phyloP scores from a whole-genome alignment of 345 rosid genomes.

The Sonneratia caseolaris region DNA sequence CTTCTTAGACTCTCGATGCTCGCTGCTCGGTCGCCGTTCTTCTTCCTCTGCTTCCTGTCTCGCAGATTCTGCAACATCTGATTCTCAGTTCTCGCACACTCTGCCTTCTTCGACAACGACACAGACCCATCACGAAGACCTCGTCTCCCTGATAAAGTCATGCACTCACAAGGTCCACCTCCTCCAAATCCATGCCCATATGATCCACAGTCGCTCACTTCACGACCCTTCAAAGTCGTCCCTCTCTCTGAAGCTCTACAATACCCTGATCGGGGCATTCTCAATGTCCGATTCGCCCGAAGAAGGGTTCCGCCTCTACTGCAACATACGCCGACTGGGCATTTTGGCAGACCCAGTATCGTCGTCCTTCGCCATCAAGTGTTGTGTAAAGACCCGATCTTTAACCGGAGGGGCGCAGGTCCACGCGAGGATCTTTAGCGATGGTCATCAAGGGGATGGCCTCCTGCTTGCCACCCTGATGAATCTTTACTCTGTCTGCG shows the following conservation, averaged over 20 bases:
- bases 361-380: slow-evolving; percentile 50
- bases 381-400: slow-evolving; percentile 31
- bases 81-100: background rate
- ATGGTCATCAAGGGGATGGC: slow-evolving; percentile 57
- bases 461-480: slow-evolving; percentile 55
- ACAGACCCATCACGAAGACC: background rate
- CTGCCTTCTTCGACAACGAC: background rate
- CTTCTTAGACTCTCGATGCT: background rate
- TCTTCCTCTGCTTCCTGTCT: background rate
- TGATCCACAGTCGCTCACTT: slow-evolving; percentile 36
- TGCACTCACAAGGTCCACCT: slow-evolving; percentile 36
- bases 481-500: slow-evolving; percentile 41
- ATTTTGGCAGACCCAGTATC: slow-evolving; percentile 37
- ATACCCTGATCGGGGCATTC: slow-evolving; percentile 63
- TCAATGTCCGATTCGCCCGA: slow-evolving; percentile 33
- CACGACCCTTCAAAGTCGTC: slow-evolving; percentile 29
- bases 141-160: slow-evolving; percentile 44
- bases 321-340: slow-evolving; percentile 29
- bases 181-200: slow-evolving; percentile 61
- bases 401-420: slow-evolving; percentile 47
- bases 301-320: slow-evolving; percentile 43
- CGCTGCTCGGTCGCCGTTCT: background rate
- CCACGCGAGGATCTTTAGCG: slow-evolving; percentile 49
- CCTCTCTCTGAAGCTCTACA: slow-evolving; percentile 43
- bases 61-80: background rate